Conservation (phyloP, 2,329 filamentous ascomycete genomes). For the Phyllosticta citribraziliensis region DNA sequence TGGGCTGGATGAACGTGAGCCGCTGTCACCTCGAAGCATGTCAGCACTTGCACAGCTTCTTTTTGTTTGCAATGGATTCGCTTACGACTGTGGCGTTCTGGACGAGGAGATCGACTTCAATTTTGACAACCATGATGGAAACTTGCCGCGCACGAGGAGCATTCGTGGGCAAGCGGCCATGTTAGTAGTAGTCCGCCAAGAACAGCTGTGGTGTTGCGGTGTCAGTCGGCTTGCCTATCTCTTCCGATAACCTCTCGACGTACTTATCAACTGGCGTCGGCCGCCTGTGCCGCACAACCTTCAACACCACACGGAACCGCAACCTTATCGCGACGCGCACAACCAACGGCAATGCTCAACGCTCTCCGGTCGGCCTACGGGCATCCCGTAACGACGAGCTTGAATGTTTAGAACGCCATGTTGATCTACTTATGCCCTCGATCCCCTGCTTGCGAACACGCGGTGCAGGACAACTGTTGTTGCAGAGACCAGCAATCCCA, state of each 20-base stretch:
- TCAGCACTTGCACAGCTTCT: conserved; percentile 26
- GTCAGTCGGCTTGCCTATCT: neutral
- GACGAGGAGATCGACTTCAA: conserved; percentile 32
- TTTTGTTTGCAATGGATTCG: neutral
- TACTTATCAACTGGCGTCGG: neutral
- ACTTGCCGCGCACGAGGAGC: neutral
- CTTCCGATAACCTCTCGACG: neutral
- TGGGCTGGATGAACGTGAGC: conserved; percentile 35
- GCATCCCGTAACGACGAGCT: neutral
- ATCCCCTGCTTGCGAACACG: neutral
- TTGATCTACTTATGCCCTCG: neutral
- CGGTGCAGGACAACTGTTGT: neutral
- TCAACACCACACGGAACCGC: neutral
- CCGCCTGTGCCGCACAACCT: neutral
- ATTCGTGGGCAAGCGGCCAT: neutral
- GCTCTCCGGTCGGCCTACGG: neutral
- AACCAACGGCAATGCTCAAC: neutral
- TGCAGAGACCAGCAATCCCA: neutral
- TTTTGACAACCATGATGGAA: conserved; percentile 8
- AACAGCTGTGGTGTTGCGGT: neutral
- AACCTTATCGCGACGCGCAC: neutral
- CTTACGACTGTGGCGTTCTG: conserved; percentile 34
- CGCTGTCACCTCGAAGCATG: conserved; percentile 20
- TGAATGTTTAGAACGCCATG: neutral
- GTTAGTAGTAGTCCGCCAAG: conserved; percentile 1